A percentile compares a stretch with the other conserved stretches of the same genome.
phyloP scores from a whole-genome alignment of 2,329 filamentous ascomycete genomes.

The Hirsutella rhossiliensis region DNA sequence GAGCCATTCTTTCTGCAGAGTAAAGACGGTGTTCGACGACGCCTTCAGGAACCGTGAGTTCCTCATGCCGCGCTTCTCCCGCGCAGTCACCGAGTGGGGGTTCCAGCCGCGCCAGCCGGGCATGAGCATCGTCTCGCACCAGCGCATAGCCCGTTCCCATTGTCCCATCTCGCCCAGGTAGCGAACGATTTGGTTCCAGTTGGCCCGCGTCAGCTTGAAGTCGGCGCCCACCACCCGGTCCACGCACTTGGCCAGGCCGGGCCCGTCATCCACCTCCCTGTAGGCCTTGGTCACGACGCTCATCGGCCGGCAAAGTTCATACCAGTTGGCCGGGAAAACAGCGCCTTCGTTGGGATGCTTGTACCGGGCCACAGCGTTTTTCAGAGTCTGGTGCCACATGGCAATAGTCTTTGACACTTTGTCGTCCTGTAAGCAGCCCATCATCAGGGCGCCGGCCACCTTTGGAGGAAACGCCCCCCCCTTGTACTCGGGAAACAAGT shows the following conservation, averaged over 20 bases:
- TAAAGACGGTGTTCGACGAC: constrained; percentile 29
- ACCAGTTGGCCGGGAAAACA: constrained; percentile 36
- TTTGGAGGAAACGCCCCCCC: constrained; percentile 31
- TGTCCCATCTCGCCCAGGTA: constrained; percentile 48
- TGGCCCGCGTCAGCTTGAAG: constrained; percentile 61
- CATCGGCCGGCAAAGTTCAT: constrained; percentile 38
- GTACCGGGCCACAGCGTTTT: constrained; percentile 30
- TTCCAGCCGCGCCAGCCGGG: constrained; percentile 65
- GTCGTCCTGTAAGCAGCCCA: constrained; percentile 43
- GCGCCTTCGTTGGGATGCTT: constrained; percentile 9
- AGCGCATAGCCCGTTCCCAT: constrained; percentile 54
- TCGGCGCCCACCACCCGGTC: constrained; percentile 48
- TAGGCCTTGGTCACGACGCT: constrained; percentile 36
- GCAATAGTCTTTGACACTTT: constrained; percentile 48
- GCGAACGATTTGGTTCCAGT: constrained; percentile 72
- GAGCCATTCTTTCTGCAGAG: constrained; percentile 36
- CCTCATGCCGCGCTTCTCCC: constrained; percentile 26
- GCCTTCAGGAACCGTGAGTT: constrained; percentile 19
- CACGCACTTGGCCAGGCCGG: constrained; percentile 38
- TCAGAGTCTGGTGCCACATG: constrained; percentile 53
- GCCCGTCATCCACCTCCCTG: constrained; percentile 25
- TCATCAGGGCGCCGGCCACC: constrained; percentile 57
- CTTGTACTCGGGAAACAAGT: constrained; percentile 22
- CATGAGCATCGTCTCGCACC: constrained; percentile 72
- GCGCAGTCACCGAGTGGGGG: constrained; percentile 7